Conservation (phyloP, 139 green algal species). For the Picochlorum sp. region DNA sequence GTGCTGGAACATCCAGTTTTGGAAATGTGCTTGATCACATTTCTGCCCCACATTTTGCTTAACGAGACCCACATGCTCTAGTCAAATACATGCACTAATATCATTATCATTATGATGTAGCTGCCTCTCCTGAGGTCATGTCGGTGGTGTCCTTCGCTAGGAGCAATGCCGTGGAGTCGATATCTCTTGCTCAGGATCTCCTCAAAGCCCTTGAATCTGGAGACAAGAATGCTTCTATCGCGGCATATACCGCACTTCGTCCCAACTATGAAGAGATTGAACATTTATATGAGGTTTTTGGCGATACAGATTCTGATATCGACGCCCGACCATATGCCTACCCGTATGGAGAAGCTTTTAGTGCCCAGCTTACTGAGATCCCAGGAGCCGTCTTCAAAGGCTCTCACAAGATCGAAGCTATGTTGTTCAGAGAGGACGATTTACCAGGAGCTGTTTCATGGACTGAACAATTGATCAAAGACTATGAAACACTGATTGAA, state of each 20-base stretch:
- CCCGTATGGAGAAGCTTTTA: slow-evolving; percentile 12
- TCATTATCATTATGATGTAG: too few species aligned
- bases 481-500: slow-evolving; percentile 7
- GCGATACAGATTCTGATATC: slow-evolving; percentile 21
- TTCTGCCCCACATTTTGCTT: too few species aligned
- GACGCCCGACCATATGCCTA: slow-evolving; percentile 15
- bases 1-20: too few species aligned
- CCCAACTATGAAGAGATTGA: slow-evolving; percentile 32
- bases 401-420: slow-evolving; percentile 18
- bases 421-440: slow-evolving; percentile 18
- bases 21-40: too few species aligned
- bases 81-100: too few species aligned
- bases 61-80: too few species aligned
- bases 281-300: slow-evolving; percentile 21
- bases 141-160: slow-evolving; percentile 7
- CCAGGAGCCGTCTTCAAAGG: slow-evolving; percentile 19
- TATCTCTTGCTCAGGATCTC: slow-evolving; percentile 8
- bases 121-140: too few species aligned
- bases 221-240: slow-evolving; percentile 9
- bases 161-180: slow-evolving; percentile 1
- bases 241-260: slow-evolving; percentile 8
- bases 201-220: background rate
- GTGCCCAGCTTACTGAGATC: background rate
- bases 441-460: slow-evolving; percentile 7
- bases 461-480: slow-evolving; percentile 17